Conservation (phyloP, 768 basidiomycete species). For the Hydnum rufescens region DNA sequence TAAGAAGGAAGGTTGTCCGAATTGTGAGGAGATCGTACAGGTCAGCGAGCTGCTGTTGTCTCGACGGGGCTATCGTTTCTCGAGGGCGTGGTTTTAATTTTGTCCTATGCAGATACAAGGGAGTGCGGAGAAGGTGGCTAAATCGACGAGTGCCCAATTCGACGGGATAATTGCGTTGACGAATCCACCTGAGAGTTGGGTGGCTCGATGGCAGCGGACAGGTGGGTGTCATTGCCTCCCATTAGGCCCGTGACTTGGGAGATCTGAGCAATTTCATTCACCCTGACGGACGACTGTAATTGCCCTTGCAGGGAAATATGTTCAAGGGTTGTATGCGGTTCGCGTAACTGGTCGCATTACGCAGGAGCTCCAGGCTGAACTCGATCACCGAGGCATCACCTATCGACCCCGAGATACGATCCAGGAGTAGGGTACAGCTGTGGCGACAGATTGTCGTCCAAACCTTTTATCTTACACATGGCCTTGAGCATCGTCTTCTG, state of each 20-base stretch:
- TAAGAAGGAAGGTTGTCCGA: constrained; percentile 73
- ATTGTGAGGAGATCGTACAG: constrained; percentile 90
- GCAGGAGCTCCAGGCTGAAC: constrained; percentile 65
- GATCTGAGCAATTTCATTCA: constrained; percentile 2
- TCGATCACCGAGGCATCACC: constrained; percentile 56
- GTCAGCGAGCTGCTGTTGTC: constrained; percentile 25
- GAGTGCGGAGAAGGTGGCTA: constrained; percentile 57
- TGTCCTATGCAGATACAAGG: constrained; percentile 52
- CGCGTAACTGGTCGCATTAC: constrained; percentile 72
- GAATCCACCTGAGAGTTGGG: constrained; percentile 80
- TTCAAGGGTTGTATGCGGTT: constrained; percentile 82
- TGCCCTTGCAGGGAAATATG: constrained; percentile 66
- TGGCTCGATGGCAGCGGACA: constrained; percentile 88
- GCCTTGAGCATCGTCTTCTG: too few species aligned
- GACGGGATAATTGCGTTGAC: constrained; percentile 83
- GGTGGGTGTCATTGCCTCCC: constrained; percentile 29
- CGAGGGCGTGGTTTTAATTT: background rate
- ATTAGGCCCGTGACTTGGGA: background rate
- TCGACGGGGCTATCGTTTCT: background rate
- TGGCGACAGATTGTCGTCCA: too few species aligned
- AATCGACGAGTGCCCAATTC: constrained; percentile 81
- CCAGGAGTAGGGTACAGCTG: too few species aligned
- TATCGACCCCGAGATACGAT: constrained; percentile 71
- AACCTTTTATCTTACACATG: too few species aligned
- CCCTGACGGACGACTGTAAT: too few species aligned